A percentile compares a stretch with the other conserved stretches of the same genome.
phyloP scores from a whole-genome alignment of 2,329 filamentous ascomycete species.

The Cytospora chrysosperma region DNA sequence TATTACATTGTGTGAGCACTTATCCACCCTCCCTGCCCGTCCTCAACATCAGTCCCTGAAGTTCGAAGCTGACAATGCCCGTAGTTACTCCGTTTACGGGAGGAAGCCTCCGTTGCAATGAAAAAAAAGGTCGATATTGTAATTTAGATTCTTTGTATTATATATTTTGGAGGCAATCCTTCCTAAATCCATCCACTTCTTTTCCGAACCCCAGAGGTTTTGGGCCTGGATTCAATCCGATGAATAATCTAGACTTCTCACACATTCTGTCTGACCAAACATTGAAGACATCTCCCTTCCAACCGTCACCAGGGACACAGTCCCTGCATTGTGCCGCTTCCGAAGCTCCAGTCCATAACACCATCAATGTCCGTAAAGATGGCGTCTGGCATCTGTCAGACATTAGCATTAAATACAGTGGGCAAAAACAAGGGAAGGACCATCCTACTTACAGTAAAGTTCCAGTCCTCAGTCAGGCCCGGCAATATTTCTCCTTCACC shows the following conservation, averaged over 20 bases:
- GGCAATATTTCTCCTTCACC: not conserved
- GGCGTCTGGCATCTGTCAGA: slow-evolving; percentile 10
- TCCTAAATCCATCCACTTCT: no score
- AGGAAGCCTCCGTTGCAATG: slow-evolving; percentile 6
- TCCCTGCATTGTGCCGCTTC: not conserved
- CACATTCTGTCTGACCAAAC: not conserved
- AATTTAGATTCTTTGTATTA: no score
- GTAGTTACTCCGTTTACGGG: slow-evolving; percentile 21
- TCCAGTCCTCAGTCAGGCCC: slow-evolving; percentile 21
- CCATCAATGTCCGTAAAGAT: slow-evolving; percentile 7
- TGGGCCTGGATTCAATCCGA: no score
- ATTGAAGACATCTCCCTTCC: not conserved
- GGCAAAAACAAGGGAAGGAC: not conserved
- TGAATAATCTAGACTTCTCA: no score
- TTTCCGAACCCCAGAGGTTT: no score
- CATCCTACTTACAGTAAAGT: slow-evolving; percentile 14
- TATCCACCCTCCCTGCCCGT: no score
- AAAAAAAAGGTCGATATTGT: not conserved
- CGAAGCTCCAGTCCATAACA: slow-evolving; percentile 10
- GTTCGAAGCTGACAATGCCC: not conserved
- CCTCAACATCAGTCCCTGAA: not conserved
- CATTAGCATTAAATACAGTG: not conserved
- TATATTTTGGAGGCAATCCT: no score
- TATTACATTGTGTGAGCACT: slow-evolving; percentile 33
- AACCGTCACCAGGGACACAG: slow-evolving; percentile 13